Evolutionary conservation across 306 rosid species (phyloP), one percentile per base, ranked within the genome.

Genomic region (Hippophae gyantsensis): DNA sequence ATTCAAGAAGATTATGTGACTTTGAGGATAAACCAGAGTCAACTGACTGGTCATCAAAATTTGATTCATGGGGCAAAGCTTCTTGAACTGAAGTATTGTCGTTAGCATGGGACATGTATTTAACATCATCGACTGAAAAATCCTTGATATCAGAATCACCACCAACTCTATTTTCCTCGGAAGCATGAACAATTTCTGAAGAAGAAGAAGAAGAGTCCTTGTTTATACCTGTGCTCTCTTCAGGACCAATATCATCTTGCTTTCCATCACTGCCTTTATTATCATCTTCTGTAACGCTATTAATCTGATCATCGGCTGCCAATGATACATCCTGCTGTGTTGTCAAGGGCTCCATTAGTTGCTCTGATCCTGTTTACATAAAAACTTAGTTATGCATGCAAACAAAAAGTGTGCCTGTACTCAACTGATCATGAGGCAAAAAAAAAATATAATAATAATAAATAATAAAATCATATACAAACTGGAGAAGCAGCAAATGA

Each of bases 331-430:
- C 95, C 73, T 86, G 95, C 69, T 82, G 85, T 1, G 78, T 60
- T 3, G 80, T 80, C 82, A 93, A 78, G 13, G 94, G 84, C 75
- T 84, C 80, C 90, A 88, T 80, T 63, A 76, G 81, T 47, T 73
- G 81, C 48, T 72, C 70, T 47, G 66, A 55, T 71, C 74, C 99
- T 93, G 79, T 23, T 58, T 42, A 74, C 70, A 69, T 43, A 67
- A 67, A 52, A 57, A 10, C 40, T 9, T 54, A 26, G 61, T 73
- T 69, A 32, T 32, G 38, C 38, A 32, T 32, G 38, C 38, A 32
- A 27, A 27, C 32, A n/a, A 27, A 27, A 32, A 32, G 38, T 32
- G 3, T 32, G 38, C 38, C 38, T 32, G 38, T 32, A 32, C 5
- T 32, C 38, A 32, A 32, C 1, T 2, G 38, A 32, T 4, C 38